Conservation (phyloP, 257 asterid species). For the Thymus mandschuricus region DNA sequence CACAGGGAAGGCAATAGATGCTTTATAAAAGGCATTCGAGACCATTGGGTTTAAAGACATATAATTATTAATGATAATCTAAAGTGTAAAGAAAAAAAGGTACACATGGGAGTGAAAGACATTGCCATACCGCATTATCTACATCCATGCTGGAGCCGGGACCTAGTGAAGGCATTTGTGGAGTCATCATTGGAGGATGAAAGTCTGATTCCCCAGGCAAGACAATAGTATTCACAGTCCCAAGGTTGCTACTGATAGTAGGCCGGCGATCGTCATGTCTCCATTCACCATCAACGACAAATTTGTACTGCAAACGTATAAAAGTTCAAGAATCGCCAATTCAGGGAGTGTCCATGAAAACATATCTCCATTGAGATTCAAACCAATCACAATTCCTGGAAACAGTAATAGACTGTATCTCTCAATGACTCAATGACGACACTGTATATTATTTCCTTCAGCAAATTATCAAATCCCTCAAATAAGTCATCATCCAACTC, state of each 20-base stretch:
- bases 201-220: conserved; percentile 64
- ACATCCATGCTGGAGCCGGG: conserved; percentile 88
- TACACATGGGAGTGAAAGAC: background rate
- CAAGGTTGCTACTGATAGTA: conserved; percentile 64
- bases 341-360: background rate
- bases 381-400: too few relatives aligned
- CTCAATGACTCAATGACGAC: background rate
- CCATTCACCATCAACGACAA: conserved; percentile 97
- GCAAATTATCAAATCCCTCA: conserved; percentile 10
- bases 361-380: background rate
- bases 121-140: conserved; percentile 70
- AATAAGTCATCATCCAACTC: conserved; percentile 1
- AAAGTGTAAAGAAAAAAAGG: background rate
- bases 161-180: conserved; percentile 57
- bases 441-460: background rate
- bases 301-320: conserved; percentile 69
- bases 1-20: conserved; percentile 6
- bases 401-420: background rate
- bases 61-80: background rate
- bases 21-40: conserved; percentile 17
- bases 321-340: conserved; percentile 1
- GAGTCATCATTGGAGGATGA: conserved; percentile 46
- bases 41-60: conserved; percentile 15
- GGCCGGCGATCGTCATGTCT: conserved; percentile 91
- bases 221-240: conserved; percentile 78